A percentile compares a stretch with the other conserved stretches of the same genome.
phyloP scores from a whole-genome alignment of 257 asterid species.

The Petrea volubilis region DNA sequence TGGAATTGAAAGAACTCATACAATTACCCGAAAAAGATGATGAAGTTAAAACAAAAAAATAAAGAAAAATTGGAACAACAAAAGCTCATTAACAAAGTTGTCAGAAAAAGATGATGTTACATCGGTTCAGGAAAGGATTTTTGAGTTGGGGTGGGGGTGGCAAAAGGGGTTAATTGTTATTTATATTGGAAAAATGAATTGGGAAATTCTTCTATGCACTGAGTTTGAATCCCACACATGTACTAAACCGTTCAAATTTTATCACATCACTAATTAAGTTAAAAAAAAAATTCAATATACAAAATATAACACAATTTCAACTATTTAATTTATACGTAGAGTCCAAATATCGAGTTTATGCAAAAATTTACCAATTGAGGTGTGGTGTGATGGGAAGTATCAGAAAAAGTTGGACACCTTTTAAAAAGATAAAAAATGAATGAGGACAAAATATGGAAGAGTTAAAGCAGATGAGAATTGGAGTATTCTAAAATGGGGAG shows the following conservation, averaged over 20 bases:
- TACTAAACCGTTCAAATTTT: too few species aligned
- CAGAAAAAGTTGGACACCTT: slow-evolving; percentile 21
- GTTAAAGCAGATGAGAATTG: slow-evolving; percentile 19
- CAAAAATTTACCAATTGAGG: too few species aligned
- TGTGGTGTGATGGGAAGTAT: slow-evolving; percentile 32
- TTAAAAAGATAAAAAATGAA: background rate
- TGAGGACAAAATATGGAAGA: slow-evolving; percentile 27
- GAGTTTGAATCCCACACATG: too few species aligned
- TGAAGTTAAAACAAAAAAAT: background rate
- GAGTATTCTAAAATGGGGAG: slow-evolving; percentile 22
- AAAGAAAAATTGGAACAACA: background rate
- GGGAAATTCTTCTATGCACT: too few species aligned
- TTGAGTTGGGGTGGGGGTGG: slow-evolving; percentile 9
- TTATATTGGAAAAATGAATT: background rate
- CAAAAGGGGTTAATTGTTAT: slow-evolving; percentile 5
- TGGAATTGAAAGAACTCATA: background rate
- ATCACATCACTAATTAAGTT: too few species aligned
- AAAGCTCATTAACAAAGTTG: background rate
- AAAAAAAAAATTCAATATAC: too few species aligned
- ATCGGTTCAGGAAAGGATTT: slow-evolving; percentile 21
- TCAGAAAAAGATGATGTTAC: background rate
- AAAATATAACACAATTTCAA: too few species aligned
- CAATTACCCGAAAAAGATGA: background rate
- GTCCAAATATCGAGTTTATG: too few species aligned
- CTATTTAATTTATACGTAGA: too few species aligned